phyloP scores from a whole-genome alignment of 2,329 filamentous ascomycete genomes.

The Fusarium redolens region DNA sequence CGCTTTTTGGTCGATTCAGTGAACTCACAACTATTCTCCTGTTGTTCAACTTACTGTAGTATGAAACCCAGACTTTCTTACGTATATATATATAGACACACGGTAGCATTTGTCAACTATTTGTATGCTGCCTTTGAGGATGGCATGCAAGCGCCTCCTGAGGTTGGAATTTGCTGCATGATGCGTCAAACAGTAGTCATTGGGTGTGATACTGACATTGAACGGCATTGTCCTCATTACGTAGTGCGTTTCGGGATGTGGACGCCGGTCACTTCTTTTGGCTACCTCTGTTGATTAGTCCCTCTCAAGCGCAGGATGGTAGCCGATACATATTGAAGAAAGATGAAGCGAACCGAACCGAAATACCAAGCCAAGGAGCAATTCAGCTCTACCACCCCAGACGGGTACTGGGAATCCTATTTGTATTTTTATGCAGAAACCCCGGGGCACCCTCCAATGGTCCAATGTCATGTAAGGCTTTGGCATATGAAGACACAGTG shows the following conservation, averaged over 20 bases:
- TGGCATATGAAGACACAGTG: background rate
- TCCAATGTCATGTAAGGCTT: background rate
- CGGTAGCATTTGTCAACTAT: no score
- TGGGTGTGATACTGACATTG: background rate
- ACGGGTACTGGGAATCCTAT: no score
- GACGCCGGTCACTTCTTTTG: background rate
- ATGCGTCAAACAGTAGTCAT: no score
- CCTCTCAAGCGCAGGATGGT: background rate
- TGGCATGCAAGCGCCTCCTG: no score
- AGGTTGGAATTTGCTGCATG: no score
- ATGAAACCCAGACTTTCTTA: background rate
- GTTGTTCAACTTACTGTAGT: background rate
- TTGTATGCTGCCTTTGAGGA: no score
- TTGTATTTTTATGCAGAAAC: background rate
- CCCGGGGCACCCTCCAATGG: no score
- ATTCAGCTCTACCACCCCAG: background rate
- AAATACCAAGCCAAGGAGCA: background rate
- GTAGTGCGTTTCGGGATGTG: background rate
- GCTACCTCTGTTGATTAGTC: background rate
- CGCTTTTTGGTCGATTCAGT: background rate
- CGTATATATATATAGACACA: no score
- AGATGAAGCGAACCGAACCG: constrained; percentile 8
- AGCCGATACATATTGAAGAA: background rate
- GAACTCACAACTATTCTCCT: background rate
- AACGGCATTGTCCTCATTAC: background rate